Percentiles rank a stretch among this genome's conserved stretches.
Conservation (phyloP, 805 yeast species). For the Teunomyces panamensis region DNA sequence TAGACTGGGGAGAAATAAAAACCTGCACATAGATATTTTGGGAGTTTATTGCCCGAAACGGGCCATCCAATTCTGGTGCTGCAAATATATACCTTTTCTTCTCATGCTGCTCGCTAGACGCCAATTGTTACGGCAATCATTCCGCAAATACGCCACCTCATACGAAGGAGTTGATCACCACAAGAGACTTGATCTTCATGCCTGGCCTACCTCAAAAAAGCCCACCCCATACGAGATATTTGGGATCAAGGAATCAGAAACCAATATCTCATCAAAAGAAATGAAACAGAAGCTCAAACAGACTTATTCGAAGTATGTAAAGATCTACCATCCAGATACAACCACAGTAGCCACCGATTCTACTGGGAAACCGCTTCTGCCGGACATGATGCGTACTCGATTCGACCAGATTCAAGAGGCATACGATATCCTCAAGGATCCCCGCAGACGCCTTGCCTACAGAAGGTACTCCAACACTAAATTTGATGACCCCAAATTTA, state of each 20-base stretch:
- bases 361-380: slow-evolving; percentile 28
- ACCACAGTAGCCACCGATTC: slow-evolving; percentile 25
- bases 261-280: slow-evolving; percentile 40
- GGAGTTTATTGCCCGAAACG: background rate
- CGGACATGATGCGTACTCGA: slow-evolving; percentile 28
- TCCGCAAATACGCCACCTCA: background rate
- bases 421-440: slow-evolving; percentile 50
- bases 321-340: slow-evolving; percentile 80
- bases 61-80: background rate
- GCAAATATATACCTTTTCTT: background rate
- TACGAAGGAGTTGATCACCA: slow-evolving; percentile 18
- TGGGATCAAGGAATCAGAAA: slow-evolving; percentile 29
- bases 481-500: slow-evolving; percentile 10
- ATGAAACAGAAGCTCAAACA: slow-evolving; percentile 48
- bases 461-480: slow-evolving; percentile 20
- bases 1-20: background rate
- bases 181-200: slow-evolving; percentile 23
- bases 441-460: slow-evolving; percentile 37
- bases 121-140: background rate
- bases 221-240: slow-evolving; percentile 77
- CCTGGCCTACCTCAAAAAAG: slow-evolving; percentile 56
- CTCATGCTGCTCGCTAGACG: background rate
- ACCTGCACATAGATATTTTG: background rate
- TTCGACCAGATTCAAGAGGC: slow-evolving; percentile 34
- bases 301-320: slow-evolving; percentile 46